Evolutionary conservation across 495 filamentous ascomycete species (phyloP).

Genomic region (Penicillium lagena): DNA sequence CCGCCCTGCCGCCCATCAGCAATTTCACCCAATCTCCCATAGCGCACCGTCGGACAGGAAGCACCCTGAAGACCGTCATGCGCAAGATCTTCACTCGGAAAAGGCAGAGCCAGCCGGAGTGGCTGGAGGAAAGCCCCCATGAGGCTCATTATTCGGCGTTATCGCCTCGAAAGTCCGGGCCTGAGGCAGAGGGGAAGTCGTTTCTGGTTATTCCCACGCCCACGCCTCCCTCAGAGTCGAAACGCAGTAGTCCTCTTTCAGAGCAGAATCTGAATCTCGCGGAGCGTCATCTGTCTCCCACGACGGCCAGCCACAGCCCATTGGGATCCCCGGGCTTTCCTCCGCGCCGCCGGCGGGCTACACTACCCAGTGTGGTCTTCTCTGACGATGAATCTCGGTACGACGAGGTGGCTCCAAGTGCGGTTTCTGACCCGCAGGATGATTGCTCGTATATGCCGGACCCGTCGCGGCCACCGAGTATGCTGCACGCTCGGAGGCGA

Average conservation of each 20-base stretch:
- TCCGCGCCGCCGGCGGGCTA: conserved; percentile 30
- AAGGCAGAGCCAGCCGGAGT: conserved; percentile 31
- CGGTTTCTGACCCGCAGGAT: conserved; percentile 21
- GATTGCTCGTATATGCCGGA: conserved; percentile 9
- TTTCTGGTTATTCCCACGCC: conserved; percentile 14
- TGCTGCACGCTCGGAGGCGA: conserved; percentile 19
- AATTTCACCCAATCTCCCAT: conserved; percentile 13
- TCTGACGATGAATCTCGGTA: conserved; percentile 34
- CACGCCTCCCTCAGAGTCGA: conserved; percentile 10
- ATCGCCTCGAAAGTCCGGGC: conserved; percentile 1
- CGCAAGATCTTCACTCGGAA: conserved; percentile 41
- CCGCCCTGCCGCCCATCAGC: conserved; percentile 19
- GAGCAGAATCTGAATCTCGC: conserved; percentile 15
- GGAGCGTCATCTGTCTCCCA: conserved; percentile 17
- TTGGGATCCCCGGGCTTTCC: conserved; percentile 13
- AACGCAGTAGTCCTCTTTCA: conserved; percentile 21
- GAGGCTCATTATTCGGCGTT: conserved; percentile 9
- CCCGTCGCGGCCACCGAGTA: conserved; percentile 10
- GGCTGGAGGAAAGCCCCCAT: conserved; percentile 18
- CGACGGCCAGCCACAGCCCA: conserved; percentile 15
- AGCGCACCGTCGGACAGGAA: conserved; percentile 34
- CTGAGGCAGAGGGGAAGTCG: conserved; percentile 4
- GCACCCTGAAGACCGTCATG: conserved; percentile 42
- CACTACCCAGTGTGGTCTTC: conserved; percentile 39
- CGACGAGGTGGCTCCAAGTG: conserved; percentile 17